Percentiles rank a stretch among this genome's conserved stretches.
Evolutionary conservation across 148 eudicot genomes (phyloP).

Genomic region (Vaccinium vitisidaea): DNA sequence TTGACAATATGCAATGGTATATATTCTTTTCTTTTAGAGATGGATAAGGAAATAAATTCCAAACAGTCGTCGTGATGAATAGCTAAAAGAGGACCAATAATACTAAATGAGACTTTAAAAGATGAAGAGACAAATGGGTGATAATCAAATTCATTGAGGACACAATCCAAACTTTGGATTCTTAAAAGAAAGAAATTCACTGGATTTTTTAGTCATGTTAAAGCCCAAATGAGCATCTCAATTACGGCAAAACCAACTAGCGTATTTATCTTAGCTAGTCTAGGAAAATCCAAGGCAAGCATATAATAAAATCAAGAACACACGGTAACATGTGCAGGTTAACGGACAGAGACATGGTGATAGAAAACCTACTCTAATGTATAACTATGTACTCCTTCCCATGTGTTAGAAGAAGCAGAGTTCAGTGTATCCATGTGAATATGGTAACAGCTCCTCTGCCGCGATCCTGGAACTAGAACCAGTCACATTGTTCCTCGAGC

Average conservation of each 20-base stretch:
- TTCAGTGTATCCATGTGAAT: slow-evolving; percentile 82
- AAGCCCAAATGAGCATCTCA: neutral
- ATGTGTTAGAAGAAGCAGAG: slow-evolving; percentile 72
- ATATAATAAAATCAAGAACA: slow-evolving; percentile 5
- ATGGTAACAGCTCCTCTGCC: slow-evolving; percentile 79
- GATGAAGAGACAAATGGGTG: neutral
- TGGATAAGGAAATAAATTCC: neutral
- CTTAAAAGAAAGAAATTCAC: neutral
- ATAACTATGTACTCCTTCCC: neutral
- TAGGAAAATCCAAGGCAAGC: neutral
- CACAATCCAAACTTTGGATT: neutral
- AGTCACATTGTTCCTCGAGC: slow-evolving; percentile 64
- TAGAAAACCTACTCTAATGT: slow-evolving; percentile 30
- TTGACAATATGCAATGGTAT: neutral
- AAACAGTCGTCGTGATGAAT: neutral
- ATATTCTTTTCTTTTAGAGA: neutral
- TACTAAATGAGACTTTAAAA: neutral
- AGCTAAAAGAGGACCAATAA: neutral
- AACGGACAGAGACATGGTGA: slow-evolving; percentile 14
- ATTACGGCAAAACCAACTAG: neutral
- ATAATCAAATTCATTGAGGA: neutral
- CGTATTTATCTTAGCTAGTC: neutral
- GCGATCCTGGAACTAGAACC: slow-evolving; percentile 68
- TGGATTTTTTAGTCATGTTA: neutral
- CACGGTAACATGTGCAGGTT: neutral